phyloP scores from a whole-genome alignment of 2,329 filamentous ascomycete genomes.

The Phialophora chinensis region DNA sequence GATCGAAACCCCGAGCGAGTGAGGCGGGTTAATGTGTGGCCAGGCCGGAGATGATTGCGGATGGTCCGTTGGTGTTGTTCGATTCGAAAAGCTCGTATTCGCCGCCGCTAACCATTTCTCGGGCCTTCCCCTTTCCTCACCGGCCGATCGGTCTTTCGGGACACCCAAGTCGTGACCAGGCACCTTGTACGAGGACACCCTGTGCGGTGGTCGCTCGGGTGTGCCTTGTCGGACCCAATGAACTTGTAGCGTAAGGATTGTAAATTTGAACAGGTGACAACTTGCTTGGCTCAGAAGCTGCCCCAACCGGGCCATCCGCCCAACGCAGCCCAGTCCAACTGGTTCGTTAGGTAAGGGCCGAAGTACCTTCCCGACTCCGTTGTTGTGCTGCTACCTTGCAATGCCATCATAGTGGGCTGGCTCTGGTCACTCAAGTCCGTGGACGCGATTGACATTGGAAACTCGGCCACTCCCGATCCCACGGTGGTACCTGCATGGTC shows the following conservation, averaged over 20 bases:
- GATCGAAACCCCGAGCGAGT: background rate
- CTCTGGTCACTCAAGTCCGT: slow-evolving; percentile 25
- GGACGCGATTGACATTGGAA: slow-evolving; percentile 21
- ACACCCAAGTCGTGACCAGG: background rate
- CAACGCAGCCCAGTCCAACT: slow-evolving; percentile 19
- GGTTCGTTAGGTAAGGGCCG: background rate
- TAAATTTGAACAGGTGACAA: background rate
- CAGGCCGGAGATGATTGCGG: background rate
- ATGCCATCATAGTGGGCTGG: slow-evolving; percentile 24
- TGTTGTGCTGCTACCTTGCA: slow-evolving; percentile 14
- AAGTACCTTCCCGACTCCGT: background rate
- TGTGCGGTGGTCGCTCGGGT: background rate
- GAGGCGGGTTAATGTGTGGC: background rate
- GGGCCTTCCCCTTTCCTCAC: background rate
- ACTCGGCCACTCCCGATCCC: slow-evolving; percentile 29
- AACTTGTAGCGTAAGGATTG: background rate
- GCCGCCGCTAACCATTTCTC: background rate
- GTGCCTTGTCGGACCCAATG: background rate
- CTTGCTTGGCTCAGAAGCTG: slow-evolving; percentile 11
- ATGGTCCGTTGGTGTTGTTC: background rate
- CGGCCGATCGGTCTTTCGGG: background rate
- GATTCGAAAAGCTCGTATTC: background rate
- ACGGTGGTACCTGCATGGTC: slow-evolving; percentile 16
- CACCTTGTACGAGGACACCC: background rate
- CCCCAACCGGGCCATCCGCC: slow-evolving; percentile 27